Evolutionary conservation across 805 yeast species (phyloP), one percentile per base, ranked within the genome.

Genomic region (Hanseniaspora taiwanica): DNA sequence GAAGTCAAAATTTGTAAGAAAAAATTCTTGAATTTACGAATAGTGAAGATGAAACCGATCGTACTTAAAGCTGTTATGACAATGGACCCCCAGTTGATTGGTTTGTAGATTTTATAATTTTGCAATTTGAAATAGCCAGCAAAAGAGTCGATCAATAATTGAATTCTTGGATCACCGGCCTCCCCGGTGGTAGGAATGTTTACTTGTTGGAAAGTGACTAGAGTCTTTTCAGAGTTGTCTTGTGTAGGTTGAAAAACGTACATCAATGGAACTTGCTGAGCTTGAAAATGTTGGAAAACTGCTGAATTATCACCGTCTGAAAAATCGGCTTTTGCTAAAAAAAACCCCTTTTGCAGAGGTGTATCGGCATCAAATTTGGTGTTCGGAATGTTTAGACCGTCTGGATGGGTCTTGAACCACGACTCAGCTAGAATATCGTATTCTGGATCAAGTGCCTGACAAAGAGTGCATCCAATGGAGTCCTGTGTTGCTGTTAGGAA

Each of bases 201-300:
- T 27, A 65, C 41, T 17, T 42, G 40, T n/a, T 54, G 52, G 42
- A 46, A 58, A 4, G 50, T 51, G 14, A 48, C 43, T 5, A 57
- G 55, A 36, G 50, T 42, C 19, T 56, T 55, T 36, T 67, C 72
- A 6, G 71, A 73, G 14, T 63, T 57, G 36, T 38, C 37, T 1
- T 55, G 54, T 10, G 75, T 65, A 17, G 87, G 81, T 1, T 65
- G 58, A 56, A 74, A 80, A 42, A 78, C 54, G 57, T 65, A 78
- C 35, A 86, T 53, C 53, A 81, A 77, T 23, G 98, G 98, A 21
- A 89, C 94, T 42, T 76, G 76, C 48, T 72, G 72, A 50, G 89
- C 60, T 25, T 69, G 56, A 55, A 64, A 66, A 18, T 46, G 52
- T 40, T 56, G 55, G 52, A 66, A 64, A 6, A 64, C 52, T 48